Evolutionary conservation across 2,329 filamentous ascomycete species (phyloP).

Genomic region (Intubia oerlemansii): DNA sequence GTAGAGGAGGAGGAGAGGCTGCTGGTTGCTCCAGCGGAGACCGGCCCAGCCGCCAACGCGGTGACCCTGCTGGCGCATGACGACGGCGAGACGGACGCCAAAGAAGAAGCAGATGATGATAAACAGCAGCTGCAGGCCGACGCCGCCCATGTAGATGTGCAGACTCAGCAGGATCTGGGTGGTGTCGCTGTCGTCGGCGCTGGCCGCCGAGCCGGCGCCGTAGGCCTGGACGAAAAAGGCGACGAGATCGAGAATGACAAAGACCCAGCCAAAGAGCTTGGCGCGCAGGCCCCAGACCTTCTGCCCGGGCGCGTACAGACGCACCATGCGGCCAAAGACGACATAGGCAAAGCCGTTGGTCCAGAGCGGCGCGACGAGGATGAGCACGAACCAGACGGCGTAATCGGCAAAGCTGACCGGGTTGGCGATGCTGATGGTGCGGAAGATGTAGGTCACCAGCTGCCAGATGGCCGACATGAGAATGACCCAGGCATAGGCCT

Average conservation of each 20-base stretch:
- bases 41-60: slow-evolving; percentile 13
- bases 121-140: slow-evolving; percentile 9
- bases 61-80: too few species aligned
- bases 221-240: slow-evolving; percentile 23
- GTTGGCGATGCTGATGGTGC: slow-evolving; percentile 17
- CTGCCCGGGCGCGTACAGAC: slow-evolving; percentile 16
- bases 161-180: not conserved
- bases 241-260: slow-evolving; percentile 24
- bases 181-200: not conserved
- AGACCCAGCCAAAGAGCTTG: slow-evolving; percentile 19
- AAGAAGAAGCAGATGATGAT: slow-evolving; percentile 17
- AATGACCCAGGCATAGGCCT: slow-evolving; percentile 16
- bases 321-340: slow-evolving; percentile 19
- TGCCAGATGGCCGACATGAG: slow-evolving; percentile 19
- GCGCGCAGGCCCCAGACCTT: slow-evolving; percentile 13
- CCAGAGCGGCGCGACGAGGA: slow-evolving; percentile 21
- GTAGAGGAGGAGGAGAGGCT: not conserved
- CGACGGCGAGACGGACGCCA: slow-evolving; percentile 10
- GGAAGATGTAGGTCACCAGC: slow-evolving; percentile 4
- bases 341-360: slow-evolving; percentile 24
- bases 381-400: slow-evolving; percentile 15
- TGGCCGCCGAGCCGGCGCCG: slow-evolving; percentile 15
- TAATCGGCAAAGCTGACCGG: slow-evolving; percentile 11
- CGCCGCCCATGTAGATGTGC: slow-evolving; percentile 6
- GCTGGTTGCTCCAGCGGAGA: not conserved